These are phyloP conservation scores for Cichorium intybus DNA, from an alignment of 140 eudicot species.

Conservation along the genomic window DNA sequence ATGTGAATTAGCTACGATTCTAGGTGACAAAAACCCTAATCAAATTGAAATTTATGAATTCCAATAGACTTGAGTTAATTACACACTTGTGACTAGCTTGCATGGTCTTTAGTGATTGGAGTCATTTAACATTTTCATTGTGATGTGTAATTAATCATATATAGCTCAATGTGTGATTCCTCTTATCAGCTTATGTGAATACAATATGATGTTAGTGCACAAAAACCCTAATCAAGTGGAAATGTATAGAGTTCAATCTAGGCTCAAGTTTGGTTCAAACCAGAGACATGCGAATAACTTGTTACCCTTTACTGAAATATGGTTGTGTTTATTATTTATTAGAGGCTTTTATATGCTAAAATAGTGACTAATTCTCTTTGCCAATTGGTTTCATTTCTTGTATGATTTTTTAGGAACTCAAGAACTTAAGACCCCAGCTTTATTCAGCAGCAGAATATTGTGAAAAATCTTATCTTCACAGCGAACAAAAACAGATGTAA, in stretches of 20 bases:
- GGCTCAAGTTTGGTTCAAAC: neutral
- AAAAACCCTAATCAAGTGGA: neutral
- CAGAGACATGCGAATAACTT: constrained; percentile 1
- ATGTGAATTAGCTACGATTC: constrained; percentile 1
- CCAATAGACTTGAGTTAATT: neutral
- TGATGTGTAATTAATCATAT: neutral
- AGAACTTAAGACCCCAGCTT: constrained; percentile 92
- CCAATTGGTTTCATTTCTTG: constrained; percentile 8
- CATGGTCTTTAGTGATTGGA: neutral
- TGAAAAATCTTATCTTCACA: constrained; percentile 92
- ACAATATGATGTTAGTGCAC: neutral
- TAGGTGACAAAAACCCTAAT: neutral
- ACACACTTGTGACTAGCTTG: constrained; percentile 1
- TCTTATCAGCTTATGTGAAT: neutral
- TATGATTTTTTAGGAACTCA: constrained; percentile 69
- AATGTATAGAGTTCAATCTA: neutral
- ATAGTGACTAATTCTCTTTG: constrained; percentile 2
- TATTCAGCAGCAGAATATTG: constrained; percentile 98
- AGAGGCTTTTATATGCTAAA: constrained; percentile 8
- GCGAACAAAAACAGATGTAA: constrained; percentile 94
- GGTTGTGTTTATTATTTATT: constrained; percentile 16
- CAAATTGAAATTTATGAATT: neutral
- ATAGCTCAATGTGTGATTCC: neutral
- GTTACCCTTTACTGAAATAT: constrained; percentile 13
- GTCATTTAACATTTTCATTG: neutral